Percentiles rank a stretch among this genome's conserved stretches.
phyloP scores from a whole-genome alignment of 352 stramenopile genomes.

The Pythium apleroticum region DNA sequence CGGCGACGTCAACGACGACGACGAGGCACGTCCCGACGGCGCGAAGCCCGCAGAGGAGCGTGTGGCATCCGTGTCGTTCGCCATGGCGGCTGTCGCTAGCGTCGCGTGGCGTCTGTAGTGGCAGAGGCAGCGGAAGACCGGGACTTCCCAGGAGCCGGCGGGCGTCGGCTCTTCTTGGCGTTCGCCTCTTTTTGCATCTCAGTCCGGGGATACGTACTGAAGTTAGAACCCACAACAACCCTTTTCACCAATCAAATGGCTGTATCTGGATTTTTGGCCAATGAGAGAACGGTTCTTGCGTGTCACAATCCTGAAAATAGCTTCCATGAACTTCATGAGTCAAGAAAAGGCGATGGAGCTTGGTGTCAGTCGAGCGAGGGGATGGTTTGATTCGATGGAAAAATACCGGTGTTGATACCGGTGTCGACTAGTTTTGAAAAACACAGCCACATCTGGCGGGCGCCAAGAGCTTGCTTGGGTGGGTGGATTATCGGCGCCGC shows the following conservation, averaged over 20 bases:
- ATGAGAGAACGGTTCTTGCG: conserved; percentile 1
- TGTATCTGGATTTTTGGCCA: conserved; percentile 3
- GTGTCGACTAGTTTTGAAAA: background rate
- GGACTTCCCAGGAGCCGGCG: background rate
- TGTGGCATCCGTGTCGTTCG: conserved; percentile 24
- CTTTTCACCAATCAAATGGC: conserved; percentile 17
- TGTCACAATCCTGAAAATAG: conserved; percentile 6
- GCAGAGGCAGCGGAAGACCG: background rate
- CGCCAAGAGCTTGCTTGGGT: conserved; percentile 2
- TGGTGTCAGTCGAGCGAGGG: background rate
- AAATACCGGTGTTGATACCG: background rate
- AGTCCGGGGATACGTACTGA: conserved; percentile 3
- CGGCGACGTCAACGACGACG: background rate
- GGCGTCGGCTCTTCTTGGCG: background rate
- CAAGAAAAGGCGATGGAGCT: background rate
- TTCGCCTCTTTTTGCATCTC: background rate
- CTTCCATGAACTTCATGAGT: background rate
- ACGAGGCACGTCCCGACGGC: background rate
- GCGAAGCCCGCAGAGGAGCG: conserved; percentile 17
- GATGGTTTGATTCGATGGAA: background rate
- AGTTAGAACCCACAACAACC: conserved; percentile 9
- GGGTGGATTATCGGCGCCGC: conserved; percentile 19
- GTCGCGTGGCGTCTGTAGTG: background rate
- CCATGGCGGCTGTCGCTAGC: conserved; percentile 11
- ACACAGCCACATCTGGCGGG: background rate